Conservation (phyloP, 2,329 filamentous ascomycete species). For the Neofusicoccum parvum region DNA sequence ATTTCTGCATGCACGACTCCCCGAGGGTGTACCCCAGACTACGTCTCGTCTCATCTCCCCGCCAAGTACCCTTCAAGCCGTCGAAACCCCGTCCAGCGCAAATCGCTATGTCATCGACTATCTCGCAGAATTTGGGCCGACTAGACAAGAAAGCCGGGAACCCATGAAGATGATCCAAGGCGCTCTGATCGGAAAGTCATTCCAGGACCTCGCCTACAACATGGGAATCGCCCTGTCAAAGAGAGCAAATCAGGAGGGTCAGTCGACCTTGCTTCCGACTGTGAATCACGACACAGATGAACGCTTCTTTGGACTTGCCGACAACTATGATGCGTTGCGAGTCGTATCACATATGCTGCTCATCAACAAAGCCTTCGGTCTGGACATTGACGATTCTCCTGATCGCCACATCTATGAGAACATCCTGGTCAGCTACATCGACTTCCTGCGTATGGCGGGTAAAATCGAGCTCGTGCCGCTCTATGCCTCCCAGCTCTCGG, state of each 20-base stretch:
- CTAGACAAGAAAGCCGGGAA: constrained; percentile 60
- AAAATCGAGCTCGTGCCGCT: constrained; percentile 80
- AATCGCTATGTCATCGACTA: constrained; percentile 60
- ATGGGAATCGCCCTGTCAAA: constrained; percentile 48
- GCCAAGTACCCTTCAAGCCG: constrained; percentile 66
- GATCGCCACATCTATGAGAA: constrained; percentile 64
- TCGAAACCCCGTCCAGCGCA: constrained; percentile 58
- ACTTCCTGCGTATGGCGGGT: constrained; percentile 70
- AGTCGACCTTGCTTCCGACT: neutral
- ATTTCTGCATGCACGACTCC: constrained; percentile 55
- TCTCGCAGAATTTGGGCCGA: constrained; percentile 60
- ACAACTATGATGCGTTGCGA: constrained; percentile 47
- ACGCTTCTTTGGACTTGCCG: constrained; percentile 37
- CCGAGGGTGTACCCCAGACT: constrained; percentile 40
- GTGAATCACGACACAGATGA: constrained; percentile 27
- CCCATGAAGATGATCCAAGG: constrained; percentile 78
- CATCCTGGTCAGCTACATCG: constrained; percentile 79
- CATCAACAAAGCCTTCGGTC: constrained; percentile 63
- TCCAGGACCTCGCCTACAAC: constrained; percentile 46
- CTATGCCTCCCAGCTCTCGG: constrained; percentile 79
- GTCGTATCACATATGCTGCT: constrained; percentile 60
- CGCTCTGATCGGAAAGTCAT: constrained; percentile 67
- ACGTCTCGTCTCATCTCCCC: constrained; percentile 62
- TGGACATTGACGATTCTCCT: constrained; percentile 43
- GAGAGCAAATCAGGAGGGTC: constrained; percentile 32